Percentiles rank a stretch among this genome's conserved stretches.
phyloP scores from a whole-genome alignment of 306 rosid genomes.

The Medicago ruthenica region DNA sequence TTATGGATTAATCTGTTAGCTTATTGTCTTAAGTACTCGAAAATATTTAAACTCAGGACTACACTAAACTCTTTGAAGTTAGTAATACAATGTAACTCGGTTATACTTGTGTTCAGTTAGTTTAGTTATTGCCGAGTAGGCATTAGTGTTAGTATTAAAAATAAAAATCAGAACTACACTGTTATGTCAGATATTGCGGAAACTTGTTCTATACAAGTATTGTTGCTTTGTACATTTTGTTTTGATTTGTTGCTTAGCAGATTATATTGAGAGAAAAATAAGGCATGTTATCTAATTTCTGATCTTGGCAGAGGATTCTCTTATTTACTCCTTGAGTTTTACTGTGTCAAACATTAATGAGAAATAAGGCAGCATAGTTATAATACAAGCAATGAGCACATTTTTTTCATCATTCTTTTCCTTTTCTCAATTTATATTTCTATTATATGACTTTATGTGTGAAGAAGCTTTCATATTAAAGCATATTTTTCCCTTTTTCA shows the following conservation, averaged over 20 bases:
- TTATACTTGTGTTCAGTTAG: slow-evolving; percentile 7
- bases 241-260: not conserved
- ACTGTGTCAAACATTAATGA: not conserved
- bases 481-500: slow-evolving; percentile 1
- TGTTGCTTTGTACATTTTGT: not conserved
- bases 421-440: not conserved
- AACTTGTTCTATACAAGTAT: not conserved
- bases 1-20: not conserved
- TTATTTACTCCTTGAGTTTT: not conserved
- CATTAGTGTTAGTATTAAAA: not conserved
- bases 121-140: not conserved
- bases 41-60: not conserved
- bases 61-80: not conserved
- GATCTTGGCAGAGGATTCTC: slow-evolving; percentile 1
- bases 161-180: no score
- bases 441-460: not conserved
- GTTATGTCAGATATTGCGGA: not conserved
- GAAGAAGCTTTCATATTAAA: not conserved
- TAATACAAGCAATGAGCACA: not conserved
- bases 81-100: not conserved
- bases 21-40: not conserved
- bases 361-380: not conserved
- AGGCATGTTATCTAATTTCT: slow-evolving; percentile 14
- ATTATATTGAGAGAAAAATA: not conserved
- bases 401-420: not conserved